Base-by-base conservation (phyloP, 2,329 filamentous ascomycete genomes). In the Pezicula radicicola region DNA sequence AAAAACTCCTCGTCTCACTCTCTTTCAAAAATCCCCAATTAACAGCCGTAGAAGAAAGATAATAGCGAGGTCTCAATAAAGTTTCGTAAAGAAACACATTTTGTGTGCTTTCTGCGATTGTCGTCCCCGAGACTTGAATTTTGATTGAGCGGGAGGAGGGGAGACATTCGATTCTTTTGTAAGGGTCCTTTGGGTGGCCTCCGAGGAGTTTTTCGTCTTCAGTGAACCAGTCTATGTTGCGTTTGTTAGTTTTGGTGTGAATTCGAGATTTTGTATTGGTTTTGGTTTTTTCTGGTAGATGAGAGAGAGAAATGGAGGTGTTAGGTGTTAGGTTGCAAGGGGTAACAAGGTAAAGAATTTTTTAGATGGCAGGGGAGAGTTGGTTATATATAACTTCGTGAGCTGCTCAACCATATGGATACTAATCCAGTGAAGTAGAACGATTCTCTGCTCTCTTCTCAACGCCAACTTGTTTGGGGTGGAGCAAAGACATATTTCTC, bases 141-240 rank as follows among this genome's bases (percentile, higher is more conserved):
- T 76, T 71, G 33, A 88, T 64, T 1, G 66, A 66, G 1, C 84
- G 77, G 2, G 73, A 70, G 0, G 82, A 85, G 1, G 72, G 70
- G 5, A 88, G 65, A 25, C 83, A 77, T 51, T 87, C 84, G 54
- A 88, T 71, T 12, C 85, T 76, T 58, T 84, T 85, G 68, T 80
- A 87, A 0, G 84, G 85, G 49, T 88, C 84, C 56, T 86, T 87
- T 0, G 84, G 84, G 53, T 88, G 85, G 5, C 55, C 19, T 3
- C 81, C 74, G 59, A 76, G 77, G 50, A 87, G 78, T 1, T 75
- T 77, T 1, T 71, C 69, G 47, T 85, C 81, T 67, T 87, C 84
- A 60, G 85, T 82, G 57, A 76, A 76, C 75, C 76, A 79, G 30
- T 50, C 54, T 42, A 12, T 16, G 6, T 12, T 36, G 9, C 3